Percentiles rank a stretch among this genome's conserved stretches.
Evolutionary conservation across 345 rosid genomes (phyloP).

Genomic region (rapeseed (Brassica napus)): DNA sequence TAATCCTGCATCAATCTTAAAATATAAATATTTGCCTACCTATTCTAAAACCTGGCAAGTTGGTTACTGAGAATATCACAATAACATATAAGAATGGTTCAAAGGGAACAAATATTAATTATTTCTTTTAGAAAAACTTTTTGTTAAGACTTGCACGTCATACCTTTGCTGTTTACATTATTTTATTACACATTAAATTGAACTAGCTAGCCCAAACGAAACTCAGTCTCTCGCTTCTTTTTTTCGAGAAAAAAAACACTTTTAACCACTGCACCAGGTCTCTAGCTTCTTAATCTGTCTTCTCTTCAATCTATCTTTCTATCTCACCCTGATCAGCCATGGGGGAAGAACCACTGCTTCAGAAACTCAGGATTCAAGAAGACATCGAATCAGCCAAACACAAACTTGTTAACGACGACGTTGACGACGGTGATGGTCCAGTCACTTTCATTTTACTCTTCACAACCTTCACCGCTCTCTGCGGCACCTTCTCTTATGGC

Average conservation of each 20-base stretch:
- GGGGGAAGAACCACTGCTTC: constrained; percentile 38
- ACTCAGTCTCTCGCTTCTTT: not conserved
- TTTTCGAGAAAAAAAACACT: too few relatives aligned
- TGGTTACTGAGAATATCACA: not conserved
- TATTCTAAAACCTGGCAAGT: constrained; percentile 18
- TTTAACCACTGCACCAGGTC: not conserved
- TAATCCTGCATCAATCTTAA: not conserved
- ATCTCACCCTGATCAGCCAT: constrained; percentile 16
- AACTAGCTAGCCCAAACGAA: not conserved
- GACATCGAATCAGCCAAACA: constrained; percentile 27
- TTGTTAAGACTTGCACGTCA: constrained; percentile 37
- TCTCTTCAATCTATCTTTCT: not conserved
- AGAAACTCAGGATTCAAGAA: constrained; percentile 16
- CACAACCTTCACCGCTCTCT: constrained; percentile 40
- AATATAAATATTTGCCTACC: not conserved
- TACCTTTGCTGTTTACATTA: not conserved
- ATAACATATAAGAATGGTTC: not conserved
- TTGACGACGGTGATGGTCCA: constrained; percentile 20
- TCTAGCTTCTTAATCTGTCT: not conserved
- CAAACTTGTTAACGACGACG: not conserved
- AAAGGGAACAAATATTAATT: not conserved
- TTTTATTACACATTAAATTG: not conserved
- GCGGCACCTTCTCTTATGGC: constrained; percentile 42
- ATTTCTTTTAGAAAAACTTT: not conserved
- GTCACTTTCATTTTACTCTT: constrained; percentile 34